Percentiles rank a stretch among this genome's conserved stretches.
These are phyloP conservation scores for Seiridium cupressi DNA, from an alignment of 2,329 filamentous ascomycete genomes.

Conservation along the genomic window DNA sequence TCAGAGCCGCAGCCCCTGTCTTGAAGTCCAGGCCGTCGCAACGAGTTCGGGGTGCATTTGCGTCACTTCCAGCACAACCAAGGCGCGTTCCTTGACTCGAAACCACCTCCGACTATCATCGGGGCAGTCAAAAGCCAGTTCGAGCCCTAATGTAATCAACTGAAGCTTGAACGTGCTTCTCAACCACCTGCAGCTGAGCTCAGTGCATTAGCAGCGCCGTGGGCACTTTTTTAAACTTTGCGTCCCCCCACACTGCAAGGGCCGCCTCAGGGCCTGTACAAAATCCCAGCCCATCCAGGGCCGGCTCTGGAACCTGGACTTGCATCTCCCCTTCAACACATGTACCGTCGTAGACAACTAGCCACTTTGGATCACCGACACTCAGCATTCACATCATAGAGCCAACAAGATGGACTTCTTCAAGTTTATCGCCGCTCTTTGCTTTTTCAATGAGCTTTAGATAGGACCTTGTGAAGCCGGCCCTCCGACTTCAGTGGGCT, in stretches of 20 bases:
- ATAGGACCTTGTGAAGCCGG: slow-evolving; percentile 7
- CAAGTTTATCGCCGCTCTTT: slow-evolving; percentile 1
- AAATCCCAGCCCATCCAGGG: background rate
- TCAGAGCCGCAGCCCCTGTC: too few species aligned
- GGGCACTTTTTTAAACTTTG: background rate
- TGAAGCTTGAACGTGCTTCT: background rate
- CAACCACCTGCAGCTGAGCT: too few species aligned
- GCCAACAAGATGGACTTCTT: slow-evolving; percentile 10
- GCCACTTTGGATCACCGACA: background rate
- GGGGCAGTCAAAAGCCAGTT: background rate
- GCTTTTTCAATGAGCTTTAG: slow-evolving; percentile 9
- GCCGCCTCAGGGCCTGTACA: background rate
- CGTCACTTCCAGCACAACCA: background rate
- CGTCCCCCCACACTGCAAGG: background rate
- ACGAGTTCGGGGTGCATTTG: background rate
- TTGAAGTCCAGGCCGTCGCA: background rate
- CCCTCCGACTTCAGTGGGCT: slow-evolving; percentile 5
- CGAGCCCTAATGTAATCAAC: background rate
- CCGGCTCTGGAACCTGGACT: background rate
- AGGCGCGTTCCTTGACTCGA: background rate
- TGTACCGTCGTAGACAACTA: background rate
- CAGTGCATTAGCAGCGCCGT: background rate
- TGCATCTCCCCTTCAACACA: background rate
- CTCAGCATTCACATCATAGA: background rate
- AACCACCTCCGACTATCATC: background rate